phyloP scores from a whole-genome alignment of 2,329 filamentous ascomycete genomes.

The Nannizziopsis arthrosporioides region DNA sequence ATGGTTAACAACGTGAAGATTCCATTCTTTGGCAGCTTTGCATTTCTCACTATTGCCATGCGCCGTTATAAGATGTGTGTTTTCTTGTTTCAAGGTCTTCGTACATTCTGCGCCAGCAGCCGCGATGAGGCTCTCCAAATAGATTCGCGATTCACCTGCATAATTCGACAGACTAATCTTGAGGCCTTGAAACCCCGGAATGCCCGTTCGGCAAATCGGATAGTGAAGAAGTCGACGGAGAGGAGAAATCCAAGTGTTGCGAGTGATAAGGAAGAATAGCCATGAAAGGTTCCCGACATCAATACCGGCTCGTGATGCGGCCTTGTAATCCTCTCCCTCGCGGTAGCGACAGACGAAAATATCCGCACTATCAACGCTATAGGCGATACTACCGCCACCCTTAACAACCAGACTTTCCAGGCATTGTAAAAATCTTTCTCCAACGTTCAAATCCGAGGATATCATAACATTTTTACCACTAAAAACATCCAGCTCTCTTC shows the following conservation, averaged over 20 bases:
- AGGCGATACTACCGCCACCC: conserved; percentile 59
- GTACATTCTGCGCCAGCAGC: conserved; percentile 82
- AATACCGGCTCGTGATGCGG: conserved; percentile 63
- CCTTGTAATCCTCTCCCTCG: conserved; percentile 64
- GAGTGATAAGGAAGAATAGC: conserved; percentile 84
- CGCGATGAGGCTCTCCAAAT: conserved; percentile 80
- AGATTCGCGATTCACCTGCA: conserved; percentile 82
- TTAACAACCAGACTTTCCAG: conserved; percentile 58
- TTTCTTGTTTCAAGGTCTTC: conserved; percentile 87
- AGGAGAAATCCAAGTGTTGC: conserved; percentile 80
- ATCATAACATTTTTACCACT: conserved; percentile 66
- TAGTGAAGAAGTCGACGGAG: conserved; percentile 78
- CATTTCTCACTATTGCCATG: conserved; percentile 86
- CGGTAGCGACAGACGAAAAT: conserved; percentile 82
- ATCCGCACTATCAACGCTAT: conserved; percentile 57
- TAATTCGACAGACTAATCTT: conserved; percentile 92
- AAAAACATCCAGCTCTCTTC: conserved; percentile 59
- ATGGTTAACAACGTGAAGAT: conserved; percentile 80
- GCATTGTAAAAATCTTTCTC: conserved; percentile 52
- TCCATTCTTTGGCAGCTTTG: conserved; percentile 83
- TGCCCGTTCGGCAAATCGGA: conserved; percentile 62
- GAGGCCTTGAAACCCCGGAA: conserved; percentile 65
- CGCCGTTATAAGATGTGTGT: conserved; percentile 90
- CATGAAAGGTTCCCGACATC: conserved; percentile 86
- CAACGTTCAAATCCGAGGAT: conserved; percentile 60